phyloP scores from a whole-genome alignment of 192 early-diverging fungal genomes.

The Nowakowskiella sp. region DNA sequence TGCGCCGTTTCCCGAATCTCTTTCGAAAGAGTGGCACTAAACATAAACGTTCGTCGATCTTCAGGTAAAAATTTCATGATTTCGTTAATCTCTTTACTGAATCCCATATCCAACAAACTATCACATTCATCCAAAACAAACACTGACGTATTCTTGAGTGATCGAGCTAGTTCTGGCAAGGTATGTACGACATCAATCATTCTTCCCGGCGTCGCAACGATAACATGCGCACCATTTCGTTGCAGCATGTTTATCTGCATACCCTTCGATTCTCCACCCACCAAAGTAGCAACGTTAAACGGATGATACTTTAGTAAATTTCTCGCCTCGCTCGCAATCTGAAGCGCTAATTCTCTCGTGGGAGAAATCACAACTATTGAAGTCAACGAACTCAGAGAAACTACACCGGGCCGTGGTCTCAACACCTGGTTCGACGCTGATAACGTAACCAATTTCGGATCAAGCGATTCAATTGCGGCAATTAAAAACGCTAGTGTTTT shows the following conservation, averaged over 20 bases:
- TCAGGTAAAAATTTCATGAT: constrained; percentile 55
- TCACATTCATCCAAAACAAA: constrained; percentile 95
- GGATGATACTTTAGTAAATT: constrained; percentile 51
- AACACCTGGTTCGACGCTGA: too few species aligned
- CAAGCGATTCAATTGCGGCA: constrained; percentile 71
- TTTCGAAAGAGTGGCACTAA: constrained; percentile 81
- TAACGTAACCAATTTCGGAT: too few species aligned
- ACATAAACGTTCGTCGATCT: constrained; percentile 81
- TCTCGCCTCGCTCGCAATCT: constrained; percentile 69
- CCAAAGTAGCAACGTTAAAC: constrained; percentile 61
- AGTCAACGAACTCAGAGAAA: too few species aligned
- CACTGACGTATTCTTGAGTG: constrained; percentile 4
- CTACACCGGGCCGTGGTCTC: neutral
- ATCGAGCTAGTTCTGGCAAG: neutral
- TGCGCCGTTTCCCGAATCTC: constrained; percentile 63
- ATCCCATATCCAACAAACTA: constrained; percentile 90
- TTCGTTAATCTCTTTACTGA: constrained; percentile 63
- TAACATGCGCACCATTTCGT: constrained; percentile 54
- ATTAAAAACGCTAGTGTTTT: constrained; percentile 95
- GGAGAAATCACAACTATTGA: constrained; percentile 76
- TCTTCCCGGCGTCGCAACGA: constrained; percentile 83
- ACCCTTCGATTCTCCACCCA: constrained; percentile 67
- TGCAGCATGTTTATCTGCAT: constrained; percentile 42
- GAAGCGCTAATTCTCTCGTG: constrained; percentile 81
- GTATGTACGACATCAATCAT: constrained; percentile 33